Conservation (phyloP, 805 yeast species). For the Ogataea methylovora region DNA sequence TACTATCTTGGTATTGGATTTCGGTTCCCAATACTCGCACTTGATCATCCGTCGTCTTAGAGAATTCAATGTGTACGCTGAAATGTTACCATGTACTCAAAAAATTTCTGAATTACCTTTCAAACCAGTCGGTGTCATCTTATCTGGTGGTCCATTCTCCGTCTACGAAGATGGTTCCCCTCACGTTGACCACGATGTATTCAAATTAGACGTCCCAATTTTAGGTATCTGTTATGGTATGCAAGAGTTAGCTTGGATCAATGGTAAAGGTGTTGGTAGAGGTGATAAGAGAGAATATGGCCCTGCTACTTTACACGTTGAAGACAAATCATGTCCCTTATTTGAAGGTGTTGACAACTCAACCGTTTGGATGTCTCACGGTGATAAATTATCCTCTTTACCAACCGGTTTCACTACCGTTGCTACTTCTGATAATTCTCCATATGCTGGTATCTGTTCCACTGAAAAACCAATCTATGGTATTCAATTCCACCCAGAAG, state of each 20-base stretch:
- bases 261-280: slow-evolving; percentile 88
- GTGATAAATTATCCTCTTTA: slow-evolving; percentile 86
- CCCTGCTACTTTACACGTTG: slow-evolving; percentile 81
- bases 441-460: slow-evolving; percentile 88
- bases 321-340: slow-evolving; percentile 58
- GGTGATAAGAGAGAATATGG: slow-evolving; percentile 98
- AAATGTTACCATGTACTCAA: slow-evolving; percentile 99
- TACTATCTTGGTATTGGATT: slow-evolving; percentile 94
- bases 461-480: slow-evolving; percentile 73
- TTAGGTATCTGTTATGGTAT: slow-evolving; percentile 98
- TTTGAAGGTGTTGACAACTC: slow-evolving; percentile 89
- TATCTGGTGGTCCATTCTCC: slow-evolving; percentile 97
- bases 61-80: slow-evolving; percentile 97
- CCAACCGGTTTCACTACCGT: slow-evolving; percentile 86
- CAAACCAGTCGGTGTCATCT: slow-evolving; percentile 94
- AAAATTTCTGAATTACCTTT: slow-evolving; percentile 86
- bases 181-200: slow-evolving; percentile 92
- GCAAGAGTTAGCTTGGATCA: slow-evolving; percentile 98
- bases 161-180: slow-evolving; percentile 95
- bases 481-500: slow-evolving; percentile 99
- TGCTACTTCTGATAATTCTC: slow-evolving; percentile 91
- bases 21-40: slow-evolving; percentile 98
- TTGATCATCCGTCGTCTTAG: slow-evolving; percentile 94
- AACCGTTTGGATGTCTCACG: slow-evolving; percentile 99
- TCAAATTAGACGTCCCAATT: slow-evolving; percentile 87